Base-by-base conservation (phyloP, 345 rosid species). In the Salix suchowensis region DNA sequence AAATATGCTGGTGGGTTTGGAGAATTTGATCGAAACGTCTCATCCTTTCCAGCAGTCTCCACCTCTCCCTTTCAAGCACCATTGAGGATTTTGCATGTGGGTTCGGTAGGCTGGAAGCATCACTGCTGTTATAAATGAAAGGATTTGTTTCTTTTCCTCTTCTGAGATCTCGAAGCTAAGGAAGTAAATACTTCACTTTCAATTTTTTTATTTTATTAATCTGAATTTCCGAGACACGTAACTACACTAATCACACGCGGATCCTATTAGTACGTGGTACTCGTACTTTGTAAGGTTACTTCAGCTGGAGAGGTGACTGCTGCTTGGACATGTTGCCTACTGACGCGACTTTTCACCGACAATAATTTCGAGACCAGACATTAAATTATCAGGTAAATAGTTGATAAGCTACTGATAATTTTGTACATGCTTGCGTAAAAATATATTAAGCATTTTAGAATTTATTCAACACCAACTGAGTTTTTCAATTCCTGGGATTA, bases 281-380 rank as follows among this genome's bases (percentile, higher is more conserved):
- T 11, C 4, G 12, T 55, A 10, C 24, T 3, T 8, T 0, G 14
- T 64, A 64, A 26, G 8, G 30, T 19, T 24, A 18, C 11, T 50
- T 14, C 46, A 1, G 15, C 37, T 34, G 11, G 21, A 5, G 50
- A 48, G 21, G 26, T 32, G 13, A 71, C n/a, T 6, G 65, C 30
- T 46, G 75, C 80, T 24, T 24, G 24, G 82, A 28, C 24, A 78
- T 15, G 48, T 70, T 80, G 87, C 71, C 84, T 64, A 78, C 74
- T 67, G 71, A 75, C 66, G 12, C 44, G 74, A 70, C 79, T 39
- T 52, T 55, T 62, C 10, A 73, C 62, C 44, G 0, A 42, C 23
- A 75, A 67, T 12, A 67, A 68, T 42, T 40, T 75, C 5, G 5
- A 11, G 44, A 7, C 30, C 24, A 4, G 23, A 21, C 39, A 36